Evolutionary conservation across 2,329 filamentous ascomycete species (phyloP).

Genomic region (Trichoderma cornu-damae): DNA sequence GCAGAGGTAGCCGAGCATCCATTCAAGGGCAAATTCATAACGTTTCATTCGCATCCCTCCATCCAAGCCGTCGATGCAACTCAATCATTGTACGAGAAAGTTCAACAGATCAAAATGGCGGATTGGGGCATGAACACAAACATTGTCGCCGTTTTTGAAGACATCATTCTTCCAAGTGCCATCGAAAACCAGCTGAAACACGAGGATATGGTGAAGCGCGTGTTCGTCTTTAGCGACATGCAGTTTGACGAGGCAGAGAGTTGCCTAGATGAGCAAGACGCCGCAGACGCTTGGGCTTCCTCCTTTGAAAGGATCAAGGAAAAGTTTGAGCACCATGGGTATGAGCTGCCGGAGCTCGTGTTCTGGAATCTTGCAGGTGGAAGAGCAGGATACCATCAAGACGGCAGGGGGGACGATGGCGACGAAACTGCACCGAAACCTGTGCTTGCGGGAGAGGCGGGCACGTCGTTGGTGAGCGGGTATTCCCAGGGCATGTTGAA

Average conservation of each 20-base stretch:
- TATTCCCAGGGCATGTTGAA: conserved; percentile 56
- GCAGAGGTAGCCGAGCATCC: conserved; percentile 49
- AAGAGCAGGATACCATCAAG: conserved; percentile 25
- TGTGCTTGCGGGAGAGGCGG: conserved; percentile 39
- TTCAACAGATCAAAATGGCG: conserved; percentile 27
- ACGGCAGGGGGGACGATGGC: conserved; percentile 15
- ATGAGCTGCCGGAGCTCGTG: conserved; percentile 54
- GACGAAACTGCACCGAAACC: conserved; percentile 43
- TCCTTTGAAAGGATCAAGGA: conserved; percentile 47
- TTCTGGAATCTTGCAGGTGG: conserved; percentile 55
- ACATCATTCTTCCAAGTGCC: conserved; percentile 51
- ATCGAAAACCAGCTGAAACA: conserved; percentile 43
- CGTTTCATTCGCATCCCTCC: conserved; percentile 41
- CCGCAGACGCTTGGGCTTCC: conserved; percentile 35
- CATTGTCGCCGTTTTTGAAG: conserved; percentile 50
- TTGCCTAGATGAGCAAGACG: too few relatives aligned
- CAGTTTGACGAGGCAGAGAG: conserved; percentile 47
- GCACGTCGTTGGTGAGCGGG: conserved; percentile 48
- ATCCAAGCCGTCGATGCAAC: conserved; percentile 39
- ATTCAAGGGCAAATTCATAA: conserved; percentile 52
- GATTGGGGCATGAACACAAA: conserved; percentile 45
- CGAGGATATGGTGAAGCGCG: conserved; percentile 56
- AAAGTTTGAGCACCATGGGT: conserved; percentile 44
- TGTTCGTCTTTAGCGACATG: conserved; percentile 60
- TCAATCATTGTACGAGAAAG: conserved; percentile 39